phyloP scores from a whole-genome alignment of 371 early-diverging fungal genomes.

The Basidiobolus heterosporus region DNA sequence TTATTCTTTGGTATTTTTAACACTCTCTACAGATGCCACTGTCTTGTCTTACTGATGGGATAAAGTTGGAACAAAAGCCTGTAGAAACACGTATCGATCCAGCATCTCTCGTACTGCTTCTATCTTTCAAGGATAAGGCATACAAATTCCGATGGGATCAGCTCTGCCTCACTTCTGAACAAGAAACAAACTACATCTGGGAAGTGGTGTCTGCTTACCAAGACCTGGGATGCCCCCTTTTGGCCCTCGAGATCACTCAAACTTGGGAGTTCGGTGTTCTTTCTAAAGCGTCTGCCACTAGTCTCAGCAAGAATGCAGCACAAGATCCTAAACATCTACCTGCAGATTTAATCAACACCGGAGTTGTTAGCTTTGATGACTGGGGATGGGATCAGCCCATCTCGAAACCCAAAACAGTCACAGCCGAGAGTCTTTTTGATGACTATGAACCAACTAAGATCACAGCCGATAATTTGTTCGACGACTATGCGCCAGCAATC shows the following conservation, averaged over 20 bases:
- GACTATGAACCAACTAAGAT: too few species aligned
- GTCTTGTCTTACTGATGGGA: too few species aligned
- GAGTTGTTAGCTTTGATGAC: constrained; percentile 6
- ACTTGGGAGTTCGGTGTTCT: constrained; percentile 1
- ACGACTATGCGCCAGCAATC: too few species aligned
- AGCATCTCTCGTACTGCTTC: constrained; percentile 47
- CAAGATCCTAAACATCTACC: not conserved
- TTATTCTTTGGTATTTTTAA: not conserved
- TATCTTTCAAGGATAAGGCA: constrained; percentile 32
- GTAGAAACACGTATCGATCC: constrained; percentile 27
- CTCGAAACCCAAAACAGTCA: too few species aligned
- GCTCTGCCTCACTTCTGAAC: constrained; percentile 2
- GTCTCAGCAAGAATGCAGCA: not conserved
- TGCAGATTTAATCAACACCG: constrained; percentile 1
- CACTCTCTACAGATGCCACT: too few species aligned
- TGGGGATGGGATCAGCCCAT: constrained; percentile 5
- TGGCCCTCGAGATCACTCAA: constrained; percentile 38
- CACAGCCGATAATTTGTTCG: too few species aligned
- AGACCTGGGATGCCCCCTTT: constrained; percentile 43
- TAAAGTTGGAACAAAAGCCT: too few species aligned
- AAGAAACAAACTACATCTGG: constrained; percentile 31
- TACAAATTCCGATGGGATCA: constrained; percentile 10
- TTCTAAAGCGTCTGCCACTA: not conserved
- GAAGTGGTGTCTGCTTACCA: constrained; percentile 40
- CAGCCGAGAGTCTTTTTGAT: too few species aligned